Percentiles rank a stretch among this genome's conserved stretches.
These are phyloP conservation scores for Trichoderma virens DNA, from an alignment of 495 filamentous ascomycete species.

Conservation along the genomic window DNA sequence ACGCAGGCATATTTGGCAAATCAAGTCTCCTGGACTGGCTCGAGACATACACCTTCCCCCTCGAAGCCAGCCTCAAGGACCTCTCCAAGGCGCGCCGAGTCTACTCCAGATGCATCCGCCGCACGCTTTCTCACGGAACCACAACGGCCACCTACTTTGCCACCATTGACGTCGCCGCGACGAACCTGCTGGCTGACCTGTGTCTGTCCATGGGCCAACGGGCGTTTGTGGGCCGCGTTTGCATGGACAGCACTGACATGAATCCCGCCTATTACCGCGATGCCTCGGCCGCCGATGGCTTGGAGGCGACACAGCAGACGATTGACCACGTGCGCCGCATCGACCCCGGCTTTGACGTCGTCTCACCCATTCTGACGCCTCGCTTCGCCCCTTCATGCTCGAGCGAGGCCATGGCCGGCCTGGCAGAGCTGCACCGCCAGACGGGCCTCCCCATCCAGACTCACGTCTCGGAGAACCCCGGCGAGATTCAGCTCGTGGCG, in stretches of 20 bases:
- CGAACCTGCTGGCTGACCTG: conserved; percentile 79
- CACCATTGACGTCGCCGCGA: conserved; percentile 71
- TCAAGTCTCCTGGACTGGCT: conserved; percentile 88
- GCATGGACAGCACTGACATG: conserved; percentile 67
- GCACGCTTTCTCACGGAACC: conserved; percentile 81
- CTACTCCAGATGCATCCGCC: conserved; percentile 66
- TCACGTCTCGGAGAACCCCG: conserved; percentile 78
- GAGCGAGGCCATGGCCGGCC: conserved; percentile 43
- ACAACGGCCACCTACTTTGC: conserved; percentile 90
- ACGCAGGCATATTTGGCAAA: conserved; percentile 83
- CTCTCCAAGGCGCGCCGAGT: conserved; percentile 44
- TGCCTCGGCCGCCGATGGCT: conserved; percentile 43
- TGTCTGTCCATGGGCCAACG: conserved; percentile 71
- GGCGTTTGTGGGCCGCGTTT: conserved; percentile 82
- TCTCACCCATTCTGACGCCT: conserved; percentile 83
- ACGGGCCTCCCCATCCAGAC: conserved; percentile 70
- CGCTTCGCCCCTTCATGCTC: conserved; percentile 81
- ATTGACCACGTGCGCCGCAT: conserved; percentile 60
- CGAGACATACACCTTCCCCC: conserved; percentile 88
- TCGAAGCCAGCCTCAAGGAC: conserved; percentile 63
- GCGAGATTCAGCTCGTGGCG: conserved; percentile 62
- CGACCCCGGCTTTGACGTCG: conserved; percentile 48
- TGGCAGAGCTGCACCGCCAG: conserved; percentile 56
- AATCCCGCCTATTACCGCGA: conserved; percentile 73
- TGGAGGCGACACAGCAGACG: conserved; percentile 49